Base-by-base conservation (phyloP, 2,329 filamentous ascomycete genomes). In the Talaromyces sp. region DNA sequence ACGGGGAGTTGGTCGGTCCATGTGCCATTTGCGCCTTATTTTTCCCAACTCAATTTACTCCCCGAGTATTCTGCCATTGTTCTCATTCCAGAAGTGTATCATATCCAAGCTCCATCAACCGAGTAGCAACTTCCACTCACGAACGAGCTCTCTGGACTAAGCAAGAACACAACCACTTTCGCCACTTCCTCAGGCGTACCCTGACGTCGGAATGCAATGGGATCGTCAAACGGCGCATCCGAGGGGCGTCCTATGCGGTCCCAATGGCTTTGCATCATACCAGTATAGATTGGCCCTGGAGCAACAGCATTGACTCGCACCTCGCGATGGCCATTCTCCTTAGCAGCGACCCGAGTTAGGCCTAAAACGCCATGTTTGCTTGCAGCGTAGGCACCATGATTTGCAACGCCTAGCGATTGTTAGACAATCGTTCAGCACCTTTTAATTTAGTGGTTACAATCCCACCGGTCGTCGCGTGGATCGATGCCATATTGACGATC, bases 61-160 rank as follows among this genome's bases (percentile, higher is more conserved):
- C 3, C 27, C 27, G 7, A 31, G 27, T 31, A 31, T 31, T 31
- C 4, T 31, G 7, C 3, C 27, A 31, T 31, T 31, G 7, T 31
- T 31, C 7, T 31, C 39, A 41, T 5, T 16, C 7, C 13, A n/a
- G 2, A 14, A 41, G 27, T 31, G 27, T 8, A 8, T 27, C 24
- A 49, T 49, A 49, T 60, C 57, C 57, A 60, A 27, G 33, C 57
- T 22, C 57, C 57, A 24, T 60, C 57, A 43, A 60, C 57, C 37
- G 37, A 39, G 41, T 39, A 39, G n/a, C 22, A 27, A 22, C 33
- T 43, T 13, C 57, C 57, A 43, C 33, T 60, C 9, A 43, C 37
- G 27, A 22, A 60, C 8, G 57, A 43, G 27, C 57, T 60, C 6
- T 60, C 57, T 22, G 57, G 37, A 13, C 57, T 22, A 31, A 60